Conservation (phyloP, 345 rosid species). For the Dimocarpus longan region DNA sequence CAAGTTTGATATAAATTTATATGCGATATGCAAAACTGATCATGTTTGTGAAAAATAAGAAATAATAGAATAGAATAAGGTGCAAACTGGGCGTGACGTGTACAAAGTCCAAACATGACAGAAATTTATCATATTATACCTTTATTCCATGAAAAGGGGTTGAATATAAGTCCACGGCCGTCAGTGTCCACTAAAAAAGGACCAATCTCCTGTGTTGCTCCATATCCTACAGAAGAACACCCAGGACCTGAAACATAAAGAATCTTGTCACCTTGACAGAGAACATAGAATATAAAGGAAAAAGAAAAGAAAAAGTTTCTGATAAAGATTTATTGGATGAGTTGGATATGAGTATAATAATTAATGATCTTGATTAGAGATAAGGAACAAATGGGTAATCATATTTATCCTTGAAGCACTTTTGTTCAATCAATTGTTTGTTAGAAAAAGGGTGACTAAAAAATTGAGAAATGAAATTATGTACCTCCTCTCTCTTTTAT, state of each 20-base stretch:
- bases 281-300: slow-evolving; percentile 27
- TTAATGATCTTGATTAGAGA: background rate
- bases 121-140: slow-evolving; percentile 36
- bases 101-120: background rate
- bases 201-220: slow-evolving; percentile 97
- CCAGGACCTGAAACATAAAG: slow-evolving; percentile 80
- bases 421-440: slow-evolving; percentile 13
- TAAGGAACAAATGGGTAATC: slow-evolving; percentile 17
- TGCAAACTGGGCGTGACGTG: slow-evolving; percentile 13
- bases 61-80: background rate
- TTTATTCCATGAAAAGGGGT: slow-evolving; percentile 80
- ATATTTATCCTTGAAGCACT: slow-evolving; percentile 15
- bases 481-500: too few species aligned
- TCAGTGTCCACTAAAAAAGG: slow-evolving; percentile 80
- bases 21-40: background rate
- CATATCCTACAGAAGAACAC: slow-evolving; percentile 96
- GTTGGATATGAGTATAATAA: slow-evolving; percentile 16
- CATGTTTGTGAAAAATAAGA: slow-evolving; percentile 1
- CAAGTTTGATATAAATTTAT: background rate
- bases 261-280: slow-evolving; percentile 46
- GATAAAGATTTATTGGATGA: slow-evolving; percentile 19
- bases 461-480: too few species aligned
- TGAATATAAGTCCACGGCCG: slow-evolving; percentile 58
- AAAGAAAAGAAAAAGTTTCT: background rate
- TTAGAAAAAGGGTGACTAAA: slow-evolving; percentile 2